Percentiles rank a stretch among this genome's conserved stretches.
phyloP scores from a whole-genome alignment of 257 asterid genomes.

The Eucommia ulmoides region DNA sequence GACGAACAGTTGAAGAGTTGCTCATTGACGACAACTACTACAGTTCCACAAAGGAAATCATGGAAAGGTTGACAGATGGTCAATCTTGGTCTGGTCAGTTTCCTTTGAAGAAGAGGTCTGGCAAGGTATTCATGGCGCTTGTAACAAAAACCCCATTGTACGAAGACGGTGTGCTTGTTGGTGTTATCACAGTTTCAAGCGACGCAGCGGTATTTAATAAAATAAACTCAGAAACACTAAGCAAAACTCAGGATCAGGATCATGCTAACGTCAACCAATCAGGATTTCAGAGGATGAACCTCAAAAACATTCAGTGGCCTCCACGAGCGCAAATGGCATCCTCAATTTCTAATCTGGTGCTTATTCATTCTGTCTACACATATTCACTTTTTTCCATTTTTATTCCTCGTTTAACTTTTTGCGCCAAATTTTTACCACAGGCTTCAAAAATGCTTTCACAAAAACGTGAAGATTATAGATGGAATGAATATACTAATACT shows the following conservation, averaged over 20 bases:
- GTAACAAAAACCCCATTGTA: conserved; percentile 55
- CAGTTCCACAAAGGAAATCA: conserved; percentile 16
- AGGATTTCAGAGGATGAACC: conserved; percentile 19
- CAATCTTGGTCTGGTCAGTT: conserved; percentile 71
- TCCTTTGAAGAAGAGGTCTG: conserved; percentile 41
- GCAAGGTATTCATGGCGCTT: conserved; percentile 45
- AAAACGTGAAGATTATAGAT: conserved; percentile 20
- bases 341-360: conserved; percentile 65
- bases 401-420: conserved; percentile 8
- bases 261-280: too few relatives aligned
- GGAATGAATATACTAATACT: conserved; percentile 15
- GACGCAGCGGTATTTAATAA: conserved; percentile 50
- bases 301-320: conserved; percentile 25
- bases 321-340: conserved; percentile 28
- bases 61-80: conserved; percentile 30
- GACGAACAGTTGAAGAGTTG: conserved; percentile 27
- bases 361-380: conserved; percentile 7
- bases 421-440: conserved; percentile 20
- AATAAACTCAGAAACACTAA: conserved; percentile 8
- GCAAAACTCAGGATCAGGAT: too few relatives aligned
- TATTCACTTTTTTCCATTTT: conserved; percentile 5
- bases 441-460: conserved; percentile 35
- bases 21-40: conserved; percentile 35
- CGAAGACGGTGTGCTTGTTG: conserved; percentile 54
- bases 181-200: conserved; percentile 56